These are phyloP conservation scores for Penicillium olsonii DNA, from an alignment of 2,329 filamentous ascomycete species.

Conservation along the genomic window DNA sequence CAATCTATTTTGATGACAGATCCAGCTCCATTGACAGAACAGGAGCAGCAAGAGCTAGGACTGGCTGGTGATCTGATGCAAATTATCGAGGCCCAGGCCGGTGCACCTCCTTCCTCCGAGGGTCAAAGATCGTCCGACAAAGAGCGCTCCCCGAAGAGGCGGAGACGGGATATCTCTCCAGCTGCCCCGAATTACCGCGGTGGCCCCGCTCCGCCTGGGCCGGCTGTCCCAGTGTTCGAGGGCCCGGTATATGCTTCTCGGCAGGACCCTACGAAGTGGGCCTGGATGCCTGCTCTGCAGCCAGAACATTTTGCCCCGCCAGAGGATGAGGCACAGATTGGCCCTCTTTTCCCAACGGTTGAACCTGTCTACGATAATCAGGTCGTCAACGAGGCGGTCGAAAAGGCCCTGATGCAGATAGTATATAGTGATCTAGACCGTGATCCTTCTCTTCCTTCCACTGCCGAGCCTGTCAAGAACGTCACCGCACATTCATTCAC, in stretches of 20 bases:
- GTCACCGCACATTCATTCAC: conserved; percentile 12
- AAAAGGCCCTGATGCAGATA: conserved; percentile 28
- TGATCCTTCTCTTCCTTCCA: conserved; percentile 23
- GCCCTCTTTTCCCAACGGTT: neutral
- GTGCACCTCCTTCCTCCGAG: neutral
- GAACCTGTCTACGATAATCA: neutral
- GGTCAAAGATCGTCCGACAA: neutral
- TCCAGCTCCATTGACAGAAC: neutral
- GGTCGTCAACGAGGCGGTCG: conserved; percentile 22
- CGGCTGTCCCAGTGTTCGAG: neutral
- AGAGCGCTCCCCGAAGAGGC: neutral
- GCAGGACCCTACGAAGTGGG: neutral
- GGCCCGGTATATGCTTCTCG: conserved; percentile 5
- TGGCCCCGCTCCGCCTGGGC: neutral
- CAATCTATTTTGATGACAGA: neutral
- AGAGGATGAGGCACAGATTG: neutral
- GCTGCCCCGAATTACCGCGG: conserved; percentile 4
- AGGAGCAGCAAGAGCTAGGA: neutral
- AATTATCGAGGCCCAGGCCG: neutral
- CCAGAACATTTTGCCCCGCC: conserved; percentile 1
- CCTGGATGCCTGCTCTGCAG: conserved; percentile 1
- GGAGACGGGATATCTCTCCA: conserved; percentile 1
- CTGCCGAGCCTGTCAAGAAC: conserved; percentile 6
- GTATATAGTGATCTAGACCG: conserved; percentile 35
- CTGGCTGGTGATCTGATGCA: neutral